phyloP scores from a whole-genome alignment of 495 filamentous ascomycete species.

The Penicillium verhagenii region DNA sequence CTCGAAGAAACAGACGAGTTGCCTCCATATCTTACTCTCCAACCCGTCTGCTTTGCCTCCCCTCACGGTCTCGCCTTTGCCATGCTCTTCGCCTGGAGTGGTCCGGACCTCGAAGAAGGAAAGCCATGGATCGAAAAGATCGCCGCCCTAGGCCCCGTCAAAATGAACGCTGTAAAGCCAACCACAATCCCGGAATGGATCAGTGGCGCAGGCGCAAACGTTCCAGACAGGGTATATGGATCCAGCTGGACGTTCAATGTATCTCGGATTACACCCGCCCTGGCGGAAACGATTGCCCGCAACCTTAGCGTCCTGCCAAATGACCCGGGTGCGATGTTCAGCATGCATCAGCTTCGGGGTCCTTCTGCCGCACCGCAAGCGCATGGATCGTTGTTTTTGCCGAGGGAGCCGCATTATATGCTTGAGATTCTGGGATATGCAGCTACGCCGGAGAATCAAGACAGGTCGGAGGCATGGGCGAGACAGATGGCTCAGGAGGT shows the following conservation, averaged over 20 bases:
- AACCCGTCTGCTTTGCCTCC: constrained; percentile 26
- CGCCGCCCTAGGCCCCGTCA: constrained; percentile 18
- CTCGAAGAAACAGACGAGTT: constrained; percentile 22
- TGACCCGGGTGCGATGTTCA: constrained; percentile 21
- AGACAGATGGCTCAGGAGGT: constrained; percentile 12
- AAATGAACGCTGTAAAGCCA: constrained; percentile 27
- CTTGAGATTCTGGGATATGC: constrained; percentile 31
- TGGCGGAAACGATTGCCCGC: constrained; percentile 20
- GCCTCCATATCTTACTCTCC: constrained; percentile 24
- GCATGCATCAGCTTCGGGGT: constrained; percentile 33
- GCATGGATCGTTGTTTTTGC: constrained; percentile 27
- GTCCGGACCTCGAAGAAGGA: constrained; percentile 23
- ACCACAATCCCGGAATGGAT: constrained; percentile 26
- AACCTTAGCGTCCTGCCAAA: constrained; percentile 25
- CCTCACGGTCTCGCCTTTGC: constrained; percentile 23
- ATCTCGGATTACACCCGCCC: constrained; percentile 16
- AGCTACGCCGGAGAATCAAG: background rate
- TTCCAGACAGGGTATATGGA: constrained; percentile 23
- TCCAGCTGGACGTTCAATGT: constrained; percentile 22
- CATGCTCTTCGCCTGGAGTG: constrained; percentile 32
- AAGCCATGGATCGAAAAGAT: constrained; percentile 30
- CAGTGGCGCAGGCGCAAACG: constrained; percentile 7
- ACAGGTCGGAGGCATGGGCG: constrained; percentile 27
- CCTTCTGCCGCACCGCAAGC: constrained; percentile 8
- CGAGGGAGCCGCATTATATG: constrained; percentile 38